These are phyloP conservation scores for Theobroma grandiflorum DNA, from an alignment of 441 rosid genomes.

Conservation along the genomic window DNA sequence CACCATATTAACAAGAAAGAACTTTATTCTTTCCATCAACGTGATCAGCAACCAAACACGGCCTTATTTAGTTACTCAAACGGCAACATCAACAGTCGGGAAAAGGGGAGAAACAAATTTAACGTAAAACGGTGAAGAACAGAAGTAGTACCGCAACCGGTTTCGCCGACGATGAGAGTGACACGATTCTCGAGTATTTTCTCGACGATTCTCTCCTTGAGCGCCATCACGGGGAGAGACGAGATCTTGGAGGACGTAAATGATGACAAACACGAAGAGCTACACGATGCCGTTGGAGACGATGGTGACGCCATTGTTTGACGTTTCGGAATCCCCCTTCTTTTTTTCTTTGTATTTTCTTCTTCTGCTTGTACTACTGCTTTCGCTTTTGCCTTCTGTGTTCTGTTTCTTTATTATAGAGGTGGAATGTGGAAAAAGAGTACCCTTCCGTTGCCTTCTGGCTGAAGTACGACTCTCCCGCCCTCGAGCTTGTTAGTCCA, in stretches of 20 bases:
- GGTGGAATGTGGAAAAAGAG: neutral
- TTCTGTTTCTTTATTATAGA: neutral
- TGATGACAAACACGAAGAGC: conserved; percentile 53
- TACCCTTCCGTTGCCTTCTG: neutral
- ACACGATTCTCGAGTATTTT: conserved; percentile 90
- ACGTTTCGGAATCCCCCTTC: conserved; percentile 9
- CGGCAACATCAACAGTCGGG: neutral
- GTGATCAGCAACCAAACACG: conserved; percentile 11
- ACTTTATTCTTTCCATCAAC: neutral
- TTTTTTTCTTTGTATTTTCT: neutral
- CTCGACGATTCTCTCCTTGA: conserved; percentile 72
- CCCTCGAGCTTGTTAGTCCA: neutral
- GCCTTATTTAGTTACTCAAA: conserved; percentile 2
- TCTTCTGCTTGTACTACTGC: conserved; percentile 3
- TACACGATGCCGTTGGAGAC: conserved; percentile 55
- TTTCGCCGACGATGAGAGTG: conserved; percentile 92
- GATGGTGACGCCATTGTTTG: conserved; percentile 51
- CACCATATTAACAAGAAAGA: neutral
- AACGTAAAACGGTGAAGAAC: neutral
- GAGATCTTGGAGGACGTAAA: conserved; percentile 57
- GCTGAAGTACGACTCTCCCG: conserved; percentile 17
- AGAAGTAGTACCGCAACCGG: conserved; percentile 87
- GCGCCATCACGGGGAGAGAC: conserved; percentile 79
- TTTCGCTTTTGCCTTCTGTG: neutral
- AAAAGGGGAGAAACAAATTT: neutral